These are phyloP conservation scores for Mycena vulgaris DNA, from an alignment of 768 basidiomycete genomes.

Conservation along the genomic window DNA sequence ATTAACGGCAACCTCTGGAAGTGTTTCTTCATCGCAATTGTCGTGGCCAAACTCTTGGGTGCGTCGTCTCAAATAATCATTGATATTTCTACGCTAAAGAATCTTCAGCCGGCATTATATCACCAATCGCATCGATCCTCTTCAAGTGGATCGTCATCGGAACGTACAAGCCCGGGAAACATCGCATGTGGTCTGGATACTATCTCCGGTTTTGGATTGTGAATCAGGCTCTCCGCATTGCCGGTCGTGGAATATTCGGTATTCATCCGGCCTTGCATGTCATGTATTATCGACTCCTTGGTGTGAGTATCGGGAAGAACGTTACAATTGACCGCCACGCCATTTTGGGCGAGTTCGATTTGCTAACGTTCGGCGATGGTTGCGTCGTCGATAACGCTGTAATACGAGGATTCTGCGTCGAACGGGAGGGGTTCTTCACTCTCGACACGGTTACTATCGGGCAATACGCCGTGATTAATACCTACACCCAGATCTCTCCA, in stretches of 20 bases:
- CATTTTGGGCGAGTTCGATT: constrained; percentile 58
- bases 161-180: constrained; percentile 53
- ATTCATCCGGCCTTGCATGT: constrained; percentile 54
- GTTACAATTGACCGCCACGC: constrained; percentile 56
- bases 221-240: constrained; percentile 30
- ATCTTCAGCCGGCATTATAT: constrained; percentile 46
- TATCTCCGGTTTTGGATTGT: constrained; percentile 35
- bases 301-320: constrained; percentile 58
- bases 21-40: constrained; percentile 52
- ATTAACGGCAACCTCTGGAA: constrained; percentile 51
- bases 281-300: constrained; percentile 61
- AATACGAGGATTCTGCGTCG: no score
- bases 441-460: constrained; percentile 57
- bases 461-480: constrained; percentile 55
- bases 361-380: constrained; percentile 61
- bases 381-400: no score
- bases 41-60: constrained; percentile 49
- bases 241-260: constrained; percentile 60
- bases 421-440: constrained; percentile 61
- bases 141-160: constrained; percentile 67
- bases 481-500: constrained; percentile 60
- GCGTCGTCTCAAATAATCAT: background rate
- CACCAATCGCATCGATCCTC: constrained; percentile 55
- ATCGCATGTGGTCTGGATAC: constrained; percentile 48
- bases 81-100: background rate